Percentiles rank a stretch among this genome's conserved stretches.
Evolutionary conservation across 2,329 filamentous ascomycete genomes (phyloP).

Genomic region (Sclerotinia nivalis): DNA sequence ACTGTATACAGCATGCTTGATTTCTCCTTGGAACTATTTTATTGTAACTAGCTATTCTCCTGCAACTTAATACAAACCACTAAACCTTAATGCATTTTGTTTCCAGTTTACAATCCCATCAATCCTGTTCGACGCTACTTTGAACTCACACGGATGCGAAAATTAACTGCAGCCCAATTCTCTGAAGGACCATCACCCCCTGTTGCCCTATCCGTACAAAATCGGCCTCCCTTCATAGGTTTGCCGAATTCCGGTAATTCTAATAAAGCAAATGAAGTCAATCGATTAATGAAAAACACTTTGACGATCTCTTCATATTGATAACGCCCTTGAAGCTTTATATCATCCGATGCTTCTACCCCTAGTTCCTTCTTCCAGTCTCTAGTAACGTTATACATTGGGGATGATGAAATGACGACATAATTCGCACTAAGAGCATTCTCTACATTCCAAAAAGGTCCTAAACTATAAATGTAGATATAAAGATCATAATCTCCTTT

Average conservation of each 20-base stretch:
- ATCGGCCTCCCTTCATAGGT: background rate
- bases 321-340: background rate
- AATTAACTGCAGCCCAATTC: background rate
- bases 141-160: background rate
- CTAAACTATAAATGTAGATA: background rate
- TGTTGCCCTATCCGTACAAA: background rate
- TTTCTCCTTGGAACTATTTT: background rate
- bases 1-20: no score
- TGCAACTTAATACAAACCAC: background rate
- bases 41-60: background rate
- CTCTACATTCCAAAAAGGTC: background rate
- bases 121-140: no score
- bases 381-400: no score
- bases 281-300: background rate
- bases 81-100: no score
- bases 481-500: background rate
- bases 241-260: background rate
- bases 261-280: background rate
- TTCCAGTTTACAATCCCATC: no score
- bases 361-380: no score
- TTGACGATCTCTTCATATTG: background rate
- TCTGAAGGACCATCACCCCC: background rate
- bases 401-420: background rate
- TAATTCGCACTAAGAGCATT: background rate
- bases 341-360: background rate